Conservation (phyloP, 495 filamentous ascomycete genomes). For the Xylaria nigripes region DNA sequence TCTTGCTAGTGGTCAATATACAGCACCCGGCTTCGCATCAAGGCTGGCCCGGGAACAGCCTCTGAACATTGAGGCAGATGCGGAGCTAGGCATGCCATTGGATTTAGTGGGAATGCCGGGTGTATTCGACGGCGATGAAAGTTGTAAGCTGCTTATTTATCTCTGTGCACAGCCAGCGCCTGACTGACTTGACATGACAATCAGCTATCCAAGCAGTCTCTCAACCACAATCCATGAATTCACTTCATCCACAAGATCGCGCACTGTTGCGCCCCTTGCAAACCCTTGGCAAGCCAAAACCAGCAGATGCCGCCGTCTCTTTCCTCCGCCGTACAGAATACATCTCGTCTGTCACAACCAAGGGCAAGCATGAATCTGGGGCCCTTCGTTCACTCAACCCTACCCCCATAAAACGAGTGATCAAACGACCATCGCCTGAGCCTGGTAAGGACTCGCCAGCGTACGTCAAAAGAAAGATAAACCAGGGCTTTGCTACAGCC, state of each 20-base stretch:
- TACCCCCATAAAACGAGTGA: slow-evolving; percentile 17
- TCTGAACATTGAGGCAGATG: slow-evolving; percentile 94
- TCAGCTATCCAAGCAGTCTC: slow-evolving; percentile 74
- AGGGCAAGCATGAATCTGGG: slow-evolving; percentile 25
- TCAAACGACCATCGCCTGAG: slow-evolving; percentile 37
- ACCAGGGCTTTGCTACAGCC: slow-evolving; percentile 81
- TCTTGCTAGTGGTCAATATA: slow-evolving; percentile 70
- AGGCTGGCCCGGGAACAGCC: slow-evolving; percentile 82
- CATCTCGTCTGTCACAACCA: slow-evolving; percentile 61
- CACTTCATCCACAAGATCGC: slow-evolving; percentile 73
- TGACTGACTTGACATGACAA: slow-evolving; percentile 15
- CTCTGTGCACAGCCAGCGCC: neutral
- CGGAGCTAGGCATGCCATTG: slow-evolving; percentile 94
- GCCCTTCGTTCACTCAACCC: slow-evolving; percentile 30
- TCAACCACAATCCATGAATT: slow-evolving; percentile 59
- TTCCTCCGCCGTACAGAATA: slow-evolving; percentile 96
- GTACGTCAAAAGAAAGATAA: slow-evolving; percentile 70
- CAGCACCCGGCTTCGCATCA: slow-evolving; percentile 77
- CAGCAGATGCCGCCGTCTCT: slow-evolving; percentile 61
- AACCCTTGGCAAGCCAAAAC: slow-evolving; percentile 68
- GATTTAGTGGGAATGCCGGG: slow-evolving; percentile 91
- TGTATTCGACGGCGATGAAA: slow-evolving; percentile 91
- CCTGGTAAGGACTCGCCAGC: slow-evolving; percentile 64
- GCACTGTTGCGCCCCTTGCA: slow-evolving; percentile 70
- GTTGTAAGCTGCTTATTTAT: slow-evolving; percentile 52